A percentile compares a stretch with the other conserved stretches of the same genome.
phyloP scores from a whole-genome alignment of 1,284 basidiomycete species.

The Pseudozyma flocculosa region DNA sequence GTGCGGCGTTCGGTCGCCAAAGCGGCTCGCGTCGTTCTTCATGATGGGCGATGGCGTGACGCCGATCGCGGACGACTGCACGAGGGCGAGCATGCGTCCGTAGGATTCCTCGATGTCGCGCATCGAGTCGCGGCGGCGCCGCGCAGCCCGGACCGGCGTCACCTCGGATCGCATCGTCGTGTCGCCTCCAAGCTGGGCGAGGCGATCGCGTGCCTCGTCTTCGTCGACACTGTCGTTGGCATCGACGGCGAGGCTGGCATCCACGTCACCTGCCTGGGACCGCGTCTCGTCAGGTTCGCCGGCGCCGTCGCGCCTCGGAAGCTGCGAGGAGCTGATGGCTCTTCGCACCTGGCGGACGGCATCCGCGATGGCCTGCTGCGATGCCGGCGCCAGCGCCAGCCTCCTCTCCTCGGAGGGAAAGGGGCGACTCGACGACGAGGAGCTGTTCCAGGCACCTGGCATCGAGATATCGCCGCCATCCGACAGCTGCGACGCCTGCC shows the following conservation, averaged over 20 bases:
- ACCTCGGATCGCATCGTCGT: constrained; percentile 23
- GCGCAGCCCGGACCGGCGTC: constrained; percentile 28
- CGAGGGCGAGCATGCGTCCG: constrained; percentile 38
- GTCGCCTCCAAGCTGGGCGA: constrained; percentile 6
- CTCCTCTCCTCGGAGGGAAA: background rate
- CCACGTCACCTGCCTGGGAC: constrained; percentile 7
- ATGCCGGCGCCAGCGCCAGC: constrained; percentile 30
- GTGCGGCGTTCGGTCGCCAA: constrained; percentile 18
- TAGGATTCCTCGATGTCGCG: constrained; percentile 38
- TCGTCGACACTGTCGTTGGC: constrained; percentile 10
- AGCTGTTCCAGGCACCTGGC: constrained; percentile 27
- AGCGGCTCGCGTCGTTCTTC: constrained; percentile 17
- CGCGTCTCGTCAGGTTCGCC: too few species aligned
- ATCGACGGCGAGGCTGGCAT: constrained; percentile 17
- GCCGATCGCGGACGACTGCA: constrained; percentile 31
- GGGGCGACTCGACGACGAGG: background rate
- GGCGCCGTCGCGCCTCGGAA: constrained; percentile 1
- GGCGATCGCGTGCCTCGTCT: background rate
- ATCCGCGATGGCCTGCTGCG: constrained; percentile 34
- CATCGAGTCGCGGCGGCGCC: constrained; percentile 32
- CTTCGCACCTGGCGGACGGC: constrained; percentile 31
- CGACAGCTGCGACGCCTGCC: constrained; percentile 1
- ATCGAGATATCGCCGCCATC: constrained; percentile 20
- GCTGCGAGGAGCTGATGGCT: constrained; percentile 39
- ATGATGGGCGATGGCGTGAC: constrained; percentile 36